Percentiles rank a stretch among this genome's conserved stretches.
Evolutionary conservation across 768 basidiomycete species (phyloP).

Genomic region (Trametes cinnabarina): DNA sequence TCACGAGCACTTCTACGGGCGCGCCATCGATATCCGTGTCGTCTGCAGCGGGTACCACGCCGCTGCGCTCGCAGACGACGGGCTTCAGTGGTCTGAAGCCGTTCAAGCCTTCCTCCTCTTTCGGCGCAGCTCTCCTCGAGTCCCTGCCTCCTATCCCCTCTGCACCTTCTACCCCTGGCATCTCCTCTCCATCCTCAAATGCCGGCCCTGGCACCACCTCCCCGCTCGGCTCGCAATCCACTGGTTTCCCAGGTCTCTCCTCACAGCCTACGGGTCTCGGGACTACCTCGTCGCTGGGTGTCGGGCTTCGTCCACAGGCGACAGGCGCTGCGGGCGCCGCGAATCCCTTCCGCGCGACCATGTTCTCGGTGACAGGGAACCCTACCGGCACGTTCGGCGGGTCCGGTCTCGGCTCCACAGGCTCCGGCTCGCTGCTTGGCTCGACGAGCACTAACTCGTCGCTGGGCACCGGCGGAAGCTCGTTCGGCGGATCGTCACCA

Average conservation of each 20-base stretch:
- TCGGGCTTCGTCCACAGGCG: constrained; percentile 39
- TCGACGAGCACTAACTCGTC: constrained; percentile 29
- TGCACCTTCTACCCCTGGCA: constrained; percentile 45
- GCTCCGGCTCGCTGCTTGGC: constrained; percentile 14
- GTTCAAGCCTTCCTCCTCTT: constrained; percentile 54
- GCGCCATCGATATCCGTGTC: constrained; percentile 35
- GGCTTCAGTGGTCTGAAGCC: constrained; percentile 52
- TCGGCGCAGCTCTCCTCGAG: constrained; percentile 50
- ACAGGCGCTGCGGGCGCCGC: constrained; percentile 35
- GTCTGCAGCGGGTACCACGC: constrained; percentile 14
- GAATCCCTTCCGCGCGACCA: constrained; percentile 45
- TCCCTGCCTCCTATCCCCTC: constrained; percentile 68
- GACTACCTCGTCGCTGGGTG: constrained; percentile 22
- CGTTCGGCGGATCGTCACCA: constrained; percentile 3
- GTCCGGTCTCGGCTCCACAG: constrained; percentile 6
- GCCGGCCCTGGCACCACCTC: constrained; percentile 6
- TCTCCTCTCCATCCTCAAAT: constrained; percentile 10
- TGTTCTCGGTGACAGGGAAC: constrained; percentile 26
- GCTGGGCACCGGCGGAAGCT: constrained; percentile 15
- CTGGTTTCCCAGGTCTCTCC: constrained; percentile 47
- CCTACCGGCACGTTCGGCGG: constrained; percentile 11
- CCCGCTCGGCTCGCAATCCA: constrained; percentile 47
- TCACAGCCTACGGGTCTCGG: constrained; percentile 25
- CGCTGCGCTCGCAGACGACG: constrained; percentile 46
- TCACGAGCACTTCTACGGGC: constrained; percentile 27